Conservation (phyloP, 768 basidiomycete genomes). For the Calocybe gangraenosa region DNA sequence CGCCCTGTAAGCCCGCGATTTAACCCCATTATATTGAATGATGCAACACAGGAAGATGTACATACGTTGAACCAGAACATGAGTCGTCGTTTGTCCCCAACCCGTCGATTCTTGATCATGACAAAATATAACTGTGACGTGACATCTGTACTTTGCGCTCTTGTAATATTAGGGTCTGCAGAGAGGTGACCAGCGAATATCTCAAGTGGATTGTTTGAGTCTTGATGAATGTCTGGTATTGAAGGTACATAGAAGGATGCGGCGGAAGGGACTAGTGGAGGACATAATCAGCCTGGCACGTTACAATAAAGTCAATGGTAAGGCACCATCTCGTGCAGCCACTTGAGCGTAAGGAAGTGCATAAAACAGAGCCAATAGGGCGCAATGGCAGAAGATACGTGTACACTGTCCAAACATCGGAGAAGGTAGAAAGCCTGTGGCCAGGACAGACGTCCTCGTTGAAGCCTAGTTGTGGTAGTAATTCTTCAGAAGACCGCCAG, state of each 20-base stretch:
- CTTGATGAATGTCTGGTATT: slow-evolving; percentile 74
- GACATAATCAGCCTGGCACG: slow-evolving; percentile 8
- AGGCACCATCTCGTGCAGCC: slow-evolving; percentile 39
- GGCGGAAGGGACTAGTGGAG: slow-evolving; percentile 63
- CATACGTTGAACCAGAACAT: slow-evolving; percentile 97
- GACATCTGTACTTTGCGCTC: slow-evolving; percentile 51
- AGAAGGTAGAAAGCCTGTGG: not conserved
- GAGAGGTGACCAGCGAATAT: slow-evolving; percentile 83
- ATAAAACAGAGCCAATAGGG: slow-evolving; percentile 12
- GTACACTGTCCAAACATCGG: slow-evolving; percentile 11
- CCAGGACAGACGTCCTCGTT: too few relatives aligned
- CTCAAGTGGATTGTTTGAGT: slow-evolving; percentile 64
- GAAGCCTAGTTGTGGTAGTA: too few relatives aligned
- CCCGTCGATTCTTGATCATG: slow-evolving; percentile 79
- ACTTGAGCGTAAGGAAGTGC: slow-evolving; percentile 15
- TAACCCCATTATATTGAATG: not conserved
- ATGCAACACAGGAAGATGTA: slow-evolving; percentile 1
- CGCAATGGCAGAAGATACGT: slow-evolving; percentile 12
- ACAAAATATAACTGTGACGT: slow-evolving; percentile 86
- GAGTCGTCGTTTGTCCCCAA: slow-evolving; percentile 85
- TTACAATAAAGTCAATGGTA: not conserved
- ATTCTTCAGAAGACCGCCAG: too few relatives aligned
- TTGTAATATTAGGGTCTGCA: slow-evolving; percentile 63
- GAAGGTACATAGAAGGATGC: slow-evolving; percentile 79
- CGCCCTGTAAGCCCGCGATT: slow-evolving; percentile 52